Evolutionary conservation across 805 yeast species (phyloP).

Genomic region (Lipomyces yamanashiensis): DNA sequence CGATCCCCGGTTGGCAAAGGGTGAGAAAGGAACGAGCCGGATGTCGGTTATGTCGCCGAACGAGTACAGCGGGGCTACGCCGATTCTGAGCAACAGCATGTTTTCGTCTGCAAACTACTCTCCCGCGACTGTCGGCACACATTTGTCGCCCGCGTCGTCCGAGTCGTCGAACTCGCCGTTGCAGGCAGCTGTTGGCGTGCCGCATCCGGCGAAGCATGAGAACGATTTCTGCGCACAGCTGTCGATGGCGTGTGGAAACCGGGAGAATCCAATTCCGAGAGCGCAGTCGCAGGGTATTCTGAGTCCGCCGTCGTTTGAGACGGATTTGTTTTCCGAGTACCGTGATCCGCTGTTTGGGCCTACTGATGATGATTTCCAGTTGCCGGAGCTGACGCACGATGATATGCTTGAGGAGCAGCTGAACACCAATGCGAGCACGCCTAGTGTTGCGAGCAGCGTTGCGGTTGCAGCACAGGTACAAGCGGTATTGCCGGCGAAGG

Average conservation of each 20-base stretch:
- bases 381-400: slow-evolving; percentile 44
- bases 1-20: slow-evolving; percentile 12
- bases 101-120: slow-evolving; percentile 16
- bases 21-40: slow-evolving; percentile 1
- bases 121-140: background rate
- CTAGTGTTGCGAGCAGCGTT: background rate
- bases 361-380: slow-evolving; percentile 42
- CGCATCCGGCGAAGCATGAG: slow-evolving; percentile 47
- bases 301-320: slow-evolving; percentile 42
- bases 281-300: slow-evolving; percentile 37
- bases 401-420: slow-evolving; percentile 42
- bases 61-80: background rate
- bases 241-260: slow-evolving; percentile 82
- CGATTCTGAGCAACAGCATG: background rate
- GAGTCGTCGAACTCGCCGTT: slow-evolving; percentile 20
- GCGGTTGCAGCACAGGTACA: background rate
- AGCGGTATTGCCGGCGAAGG: background rate
- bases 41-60: slow-evolving; percentile 18
- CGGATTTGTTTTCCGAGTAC: slow-evolving; percentile 43
- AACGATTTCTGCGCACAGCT: slow-evolving; percentile 76
- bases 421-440: slow-evolving; percentile 1
- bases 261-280: slow-evolving; percentile 67
- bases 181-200: slow-evolving; percentile 9
- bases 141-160: slow-evolving; percentile 22
- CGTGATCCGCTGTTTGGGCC: slow-evolving; percentile 28